Evolutionary conservation across 192 early-diverging fungal genomes (phyloP).

Genomic region (Pecoramyces ruminantium): DNA sequence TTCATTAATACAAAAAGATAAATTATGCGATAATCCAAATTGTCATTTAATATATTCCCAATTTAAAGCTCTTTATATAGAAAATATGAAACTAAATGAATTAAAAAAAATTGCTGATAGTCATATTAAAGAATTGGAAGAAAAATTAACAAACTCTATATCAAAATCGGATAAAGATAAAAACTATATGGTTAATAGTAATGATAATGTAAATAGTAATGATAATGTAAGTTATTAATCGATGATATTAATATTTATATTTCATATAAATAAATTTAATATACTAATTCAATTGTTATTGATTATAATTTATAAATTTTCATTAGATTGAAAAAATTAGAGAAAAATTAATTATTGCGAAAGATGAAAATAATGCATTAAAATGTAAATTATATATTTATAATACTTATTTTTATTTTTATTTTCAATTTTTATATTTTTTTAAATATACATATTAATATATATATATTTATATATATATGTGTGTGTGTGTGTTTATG

Average conservation of each 20-base stretch:
- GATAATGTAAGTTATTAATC: not conserved
- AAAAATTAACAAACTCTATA: not conserved
- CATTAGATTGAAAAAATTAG: not conserved
- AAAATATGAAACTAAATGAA: not conserved
- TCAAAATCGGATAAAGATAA: not conserved
- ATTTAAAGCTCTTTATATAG: not conserved
- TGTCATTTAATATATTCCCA: not conserved
- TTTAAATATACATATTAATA: too few relatives aligned
- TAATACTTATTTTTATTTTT: too few relatives aligned
- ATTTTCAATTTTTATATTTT: not conserved
- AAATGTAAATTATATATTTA: not conserved
- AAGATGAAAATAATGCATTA: not conserved
- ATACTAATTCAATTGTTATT: too few relatives aligned
- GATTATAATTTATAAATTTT: too few relatives aligned
- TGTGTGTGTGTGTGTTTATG: too few relatives aligned
- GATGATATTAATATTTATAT: too few relatives aligned
- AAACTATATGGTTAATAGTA: not conserved
- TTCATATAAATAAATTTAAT: too few relatives aligned
- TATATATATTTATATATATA: too few relatives aligned
- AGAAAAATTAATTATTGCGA: not conserved
- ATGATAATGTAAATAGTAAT: not conserved
- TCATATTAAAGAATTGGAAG: not conserved
- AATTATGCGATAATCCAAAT: not conserved
- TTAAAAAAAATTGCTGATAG: not conserved
- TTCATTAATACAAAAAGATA: not conserved